Conservation (phyloP, 2,329 filamentous ascomycete species). For the Alternaria ethzedia region DNA sequence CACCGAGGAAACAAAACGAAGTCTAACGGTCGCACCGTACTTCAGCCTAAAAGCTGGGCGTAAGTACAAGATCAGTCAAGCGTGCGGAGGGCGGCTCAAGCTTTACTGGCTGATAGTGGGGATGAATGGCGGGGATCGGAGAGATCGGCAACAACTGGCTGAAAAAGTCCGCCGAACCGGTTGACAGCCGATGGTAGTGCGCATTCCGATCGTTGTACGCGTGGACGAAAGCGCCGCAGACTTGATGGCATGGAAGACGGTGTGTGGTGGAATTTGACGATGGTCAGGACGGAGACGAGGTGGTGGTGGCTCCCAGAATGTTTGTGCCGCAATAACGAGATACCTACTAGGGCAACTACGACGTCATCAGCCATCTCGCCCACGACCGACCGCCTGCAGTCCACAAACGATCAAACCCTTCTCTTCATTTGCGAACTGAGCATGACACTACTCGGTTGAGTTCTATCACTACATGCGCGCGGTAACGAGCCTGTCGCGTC, state of each 20-base stretch:
- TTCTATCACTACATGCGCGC: no score
- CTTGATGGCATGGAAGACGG: not conserved
- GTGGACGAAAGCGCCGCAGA: not conserved
- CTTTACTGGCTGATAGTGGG: constrained; percentile 2
- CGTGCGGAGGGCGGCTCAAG: constrained; percentile 6
- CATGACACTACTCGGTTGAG: not conserved
- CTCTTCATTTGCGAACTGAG: not conserved
- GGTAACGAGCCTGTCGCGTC: not conserved
- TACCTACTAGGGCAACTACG: not conserved
- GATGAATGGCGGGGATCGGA: not conserved
- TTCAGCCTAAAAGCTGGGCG: constrained; percentile 16
- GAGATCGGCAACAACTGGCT: constrained; percentile 2
- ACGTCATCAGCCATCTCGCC: not conserved
- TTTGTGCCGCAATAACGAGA: not conserved
- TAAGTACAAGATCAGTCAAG: not conserved
- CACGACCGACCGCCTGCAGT: not conserved
- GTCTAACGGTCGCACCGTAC: constrained; percentile 4
- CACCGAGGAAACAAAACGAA: not conserved
- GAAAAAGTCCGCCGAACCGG: not conserved
- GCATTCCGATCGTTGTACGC: not conserved
- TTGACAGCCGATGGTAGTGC: not conserved
- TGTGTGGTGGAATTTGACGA: not conserved
- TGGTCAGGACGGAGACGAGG: not conserved
- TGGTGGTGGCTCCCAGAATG: no score
- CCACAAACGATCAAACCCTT: no score